Conservation (phyloP, 306 rosid species). For the Cyamopsis tetragonoloba region DNA sequence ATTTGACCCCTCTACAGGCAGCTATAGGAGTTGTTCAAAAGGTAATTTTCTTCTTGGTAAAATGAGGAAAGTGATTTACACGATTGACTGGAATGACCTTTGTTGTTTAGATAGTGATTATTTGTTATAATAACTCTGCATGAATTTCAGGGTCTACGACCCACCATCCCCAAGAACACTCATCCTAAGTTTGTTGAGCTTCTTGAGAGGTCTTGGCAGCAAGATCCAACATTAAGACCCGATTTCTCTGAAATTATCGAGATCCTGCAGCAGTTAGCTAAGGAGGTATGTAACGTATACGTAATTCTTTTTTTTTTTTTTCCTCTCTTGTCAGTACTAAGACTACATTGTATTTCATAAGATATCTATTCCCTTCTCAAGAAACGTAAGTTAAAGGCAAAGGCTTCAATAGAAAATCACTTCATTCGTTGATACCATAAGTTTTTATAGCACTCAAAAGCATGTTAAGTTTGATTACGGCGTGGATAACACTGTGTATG, state of each 20-base stretch:
- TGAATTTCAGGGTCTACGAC: constrained; percentile 72
- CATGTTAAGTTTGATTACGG: not conserved
- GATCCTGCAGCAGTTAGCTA: constrained; percentile 54
- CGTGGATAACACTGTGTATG: not conserved
- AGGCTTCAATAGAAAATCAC: not conserved
- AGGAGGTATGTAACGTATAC: constrained; percentile 49
- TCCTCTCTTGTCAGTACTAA: not conserved
- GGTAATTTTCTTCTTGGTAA: constrained; percentile 41
- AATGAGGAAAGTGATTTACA: not conserved
- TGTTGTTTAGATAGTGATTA: not conserved
- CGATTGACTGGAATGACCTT: constrained; percentile 2
- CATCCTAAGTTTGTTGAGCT: constrained; percentile 76
- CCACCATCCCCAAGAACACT: constrained; percentile 76
- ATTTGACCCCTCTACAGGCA: constrained; percentile 92
- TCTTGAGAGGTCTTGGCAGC: constrained; percentile 90
- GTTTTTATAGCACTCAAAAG: not conserved
- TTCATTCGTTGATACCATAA: not conserved
- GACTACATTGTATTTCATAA: not conserved
- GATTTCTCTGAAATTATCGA: constrained; percentile 83
- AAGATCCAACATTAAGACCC: constrained; percentile 75
- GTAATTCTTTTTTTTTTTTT: not conserved
- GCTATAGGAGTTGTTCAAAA: constrained; percentile 96
- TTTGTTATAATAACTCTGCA: not conserved
- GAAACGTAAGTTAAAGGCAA: not conserved
- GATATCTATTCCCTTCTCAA: not conserved